These are phyloP conservation scores for Suhomyces kunorum DNA, from an alignment of 1,139 yeast species.

Conservation along the genomic window DNA sequence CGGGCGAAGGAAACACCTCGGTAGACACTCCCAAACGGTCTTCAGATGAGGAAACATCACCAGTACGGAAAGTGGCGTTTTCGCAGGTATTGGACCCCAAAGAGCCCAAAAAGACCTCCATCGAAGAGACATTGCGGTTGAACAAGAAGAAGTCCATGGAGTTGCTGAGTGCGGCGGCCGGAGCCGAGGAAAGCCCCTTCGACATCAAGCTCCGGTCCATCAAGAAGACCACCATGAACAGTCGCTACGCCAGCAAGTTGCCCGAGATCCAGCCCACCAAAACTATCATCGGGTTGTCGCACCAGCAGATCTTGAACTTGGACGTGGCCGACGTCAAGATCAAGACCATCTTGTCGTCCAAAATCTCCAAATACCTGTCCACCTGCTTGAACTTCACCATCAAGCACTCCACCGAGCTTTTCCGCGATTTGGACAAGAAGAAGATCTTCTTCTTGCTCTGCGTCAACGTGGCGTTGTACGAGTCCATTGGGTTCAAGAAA, in stretches of 20 bases:
- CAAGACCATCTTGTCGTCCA: slow-evolving; percentile 38
- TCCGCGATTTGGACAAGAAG: slow-evolving; percentile 28
- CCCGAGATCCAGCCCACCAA: slow-evolving; percentile 40
- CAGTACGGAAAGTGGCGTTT: slow-evolving; percentile 11
- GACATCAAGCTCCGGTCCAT: slow-evolving; percentile 35
- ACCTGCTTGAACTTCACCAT: slow-evolving; percentile 32
- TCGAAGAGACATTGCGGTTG: slow-evolving; percentile 18
- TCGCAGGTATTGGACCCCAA: slow-evolving; percentile 5
- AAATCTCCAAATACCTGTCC: slow-evolving; percentile 35
- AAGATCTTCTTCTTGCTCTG: slow-evolving; percentile 36
- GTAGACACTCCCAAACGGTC: slow-evolving; percentile 8
- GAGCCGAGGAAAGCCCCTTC: slow-evolving; percentile 25
- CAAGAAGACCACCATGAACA: slow-evolving; percentile 30
- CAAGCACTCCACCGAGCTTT: slow-evolving; percentile 30
- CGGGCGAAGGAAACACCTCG: slow-evolving; percentile 5
- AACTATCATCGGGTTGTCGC: slow-evolving; percentile 45
- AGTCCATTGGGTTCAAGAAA: slow-evolving; percentile 40
- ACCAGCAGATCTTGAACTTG: slow-evolving; percentile 38
- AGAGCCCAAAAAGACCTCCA: slow-evolving; percentile 13
- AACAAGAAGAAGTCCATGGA: slow-evolving; percentile 20
- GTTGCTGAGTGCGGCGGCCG: slow-evolving; percentile 12
- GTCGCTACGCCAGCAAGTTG: slow-evolving; percentile 33
- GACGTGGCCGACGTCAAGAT: slow-evolving; percentile 42
- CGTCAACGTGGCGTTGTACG: slow-evolving; percentile 41
- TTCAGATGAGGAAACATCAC: slow-evolving; percentile 10